Conservation (phyloP, 441 rosid genomes). For the Populus hybrid region DNA sequence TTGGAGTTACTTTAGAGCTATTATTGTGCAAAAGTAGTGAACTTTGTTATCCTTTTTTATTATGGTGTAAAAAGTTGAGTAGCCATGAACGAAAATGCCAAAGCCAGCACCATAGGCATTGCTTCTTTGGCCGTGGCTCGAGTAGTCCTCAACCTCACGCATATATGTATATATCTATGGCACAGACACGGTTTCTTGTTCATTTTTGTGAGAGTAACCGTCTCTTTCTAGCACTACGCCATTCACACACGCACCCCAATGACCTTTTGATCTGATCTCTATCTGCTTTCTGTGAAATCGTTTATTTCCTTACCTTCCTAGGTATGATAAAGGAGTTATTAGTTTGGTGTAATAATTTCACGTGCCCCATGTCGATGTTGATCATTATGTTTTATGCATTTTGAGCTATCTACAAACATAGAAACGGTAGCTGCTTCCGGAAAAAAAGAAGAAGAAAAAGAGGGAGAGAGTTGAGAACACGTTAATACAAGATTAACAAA, state of each 20-base stretch:
- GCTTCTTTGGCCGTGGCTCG: background rate
- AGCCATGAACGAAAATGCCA: background rate
- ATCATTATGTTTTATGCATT: no score
- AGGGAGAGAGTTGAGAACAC: no score
- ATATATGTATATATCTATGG: background rate
- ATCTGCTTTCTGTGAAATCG: background rate
- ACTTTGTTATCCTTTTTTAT: background rate
- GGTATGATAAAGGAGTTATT: background rate
- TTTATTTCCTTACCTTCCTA: background rate
- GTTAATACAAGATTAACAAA: no score
- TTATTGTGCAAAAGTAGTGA: background rate
- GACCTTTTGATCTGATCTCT: background rate
- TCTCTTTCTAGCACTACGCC: background rate
- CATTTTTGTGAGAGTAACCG: background rate
- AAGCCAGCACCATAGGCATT: background rate
- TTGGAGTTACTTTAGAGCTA: background rate
- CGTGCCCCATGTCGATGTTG: background rate
- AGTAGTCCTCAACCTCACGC: background rate
- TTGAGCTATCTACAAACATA: background rate
- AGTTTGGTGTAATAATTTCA: background rate
- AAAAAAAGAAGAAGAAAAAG: no score
- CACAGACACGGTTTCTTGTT: background rate
- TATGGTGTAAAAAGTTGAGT: background rate
- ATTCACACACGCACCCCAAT: no score
- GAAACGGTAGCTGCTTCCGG: background rate